Evolutionary conservation across 352 stramenopile genomes (phyloP), one percentile per base, ranked within the genome.

Genomic region (Globisporangium nodosum): DNA sequence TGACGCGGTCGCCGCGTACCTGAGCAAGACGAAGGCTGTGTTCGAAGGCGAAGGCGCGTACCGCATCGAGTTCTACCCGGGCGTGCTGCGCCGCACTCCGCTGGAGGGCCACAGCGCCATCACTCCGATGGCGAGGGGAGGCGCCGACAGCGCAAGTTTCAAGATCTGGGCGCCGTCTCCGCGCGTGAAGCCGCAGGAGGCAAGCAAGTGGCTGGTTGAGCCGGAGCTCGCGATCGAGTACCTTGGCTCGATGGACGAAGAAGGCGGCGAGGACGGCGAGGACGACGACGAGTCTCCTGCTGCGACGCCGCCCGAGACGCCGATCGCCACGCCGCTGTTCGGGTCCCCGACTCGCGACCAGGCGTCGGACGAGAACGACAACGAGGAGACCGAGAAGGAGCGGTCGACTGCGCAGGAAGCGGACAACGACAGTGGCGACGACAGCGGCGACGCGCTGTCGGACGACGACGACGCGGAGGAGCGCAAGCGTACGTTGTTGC

Each of bases 141-240:
- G 56, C 45, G 71, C 71, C n/a, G 76, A 74, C 49, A 43, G 54
- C 31, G 24, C 30, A 27, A 57, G 33, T 2, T 60, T 56, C 39
- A 91, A 92, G 65, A 90, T 93, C 49, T 95, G 85, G 85, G 83
- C 82, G 0, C 85, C 85, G 11, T 95, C 85, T 7, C 85, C 85
- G 33, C 80, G 85, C 24, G 73, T 92, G 6, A 86, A 78, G 39
- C 69, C 74, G 20, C 78, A 76, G 12, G 83, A 93, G 63, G 65
- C 75, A 18, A 92, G 72, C 68, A 90, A 92, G 56, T 95, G 85
- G 85, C 70, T 95, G 6, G 72, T 92, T 52, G 81, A 93, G 31
- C 85, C 85, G 1, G 70, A 80, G 49, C 71, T 95, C n/a, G 60
- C 69, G 30, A 86, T 95, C 40, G 74, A 87, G 63, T 93, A 92